Conservation (phyloP, 306 rosid genomes). For the Castanea sativa region DNA sequence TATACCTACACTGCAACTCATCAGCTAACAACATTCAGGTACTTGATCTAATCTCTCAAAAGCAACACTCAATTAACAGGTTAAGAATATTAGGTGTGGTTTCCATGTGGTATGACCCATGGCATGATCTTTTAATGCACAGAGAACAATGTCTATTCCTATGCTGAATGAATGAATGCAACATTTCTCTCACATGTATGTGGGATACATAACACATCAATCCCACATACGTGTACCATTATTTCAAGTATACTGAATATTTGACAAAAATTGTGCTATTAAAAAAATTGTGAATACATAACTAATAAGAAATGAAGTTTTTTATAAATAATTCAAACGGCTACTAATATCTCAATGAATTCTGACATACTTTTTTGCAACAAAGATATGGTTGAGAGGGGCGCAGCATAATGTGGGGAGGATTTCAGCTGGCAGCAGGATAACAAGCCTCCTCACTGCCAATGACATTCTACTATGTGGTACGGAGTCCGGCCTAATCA, state of each 20-base stretch:
- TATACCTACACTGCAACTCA: slow-evolving; percentile 62
- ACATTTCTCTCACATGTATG: no score
- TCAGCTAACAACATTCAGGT: slow-evolving; percentile 70
- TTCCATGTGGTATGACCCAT: not conserved
- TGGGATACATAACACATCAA: no score
- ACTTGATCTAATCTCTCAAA: not conserved
- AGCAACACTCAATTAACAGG: not conserved
- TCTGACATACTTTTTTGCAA: slow-evolving; percentile 1
- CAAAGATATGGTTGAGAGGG: slow-evolving; percentile 76
- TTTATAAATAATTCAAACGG: not conserved
- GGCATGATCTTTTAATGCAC: not conserved
- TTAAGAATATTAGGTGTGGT: not conserved
- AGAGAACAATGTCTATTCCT: no score
- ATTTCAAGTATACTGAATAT: no score
- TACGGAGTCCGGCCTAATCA: slow-evolving; percentile 66
- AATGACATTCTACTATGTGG: slow-evolving; percentile 78
- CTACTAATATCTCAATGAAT: not conserved
- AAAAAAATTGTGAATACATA: not conserved
- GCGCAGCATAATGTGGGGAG: slow-evolving; percentile 63
- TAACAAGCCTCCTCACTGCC: slow-evolving; percentile 63
- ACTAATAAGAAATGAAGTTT: not conserved
- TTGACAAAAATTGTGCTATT: no score
- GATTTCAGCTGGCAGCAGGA: slow-evolving; percentile 78
- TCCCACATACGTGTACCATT: no score
- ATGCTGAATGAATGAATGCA: no score